Evolutionary conservation across 2,329 filamentous ascomycete genomes (phyloP), one percentile per base, ranked within the genome.

Genomic region (Sporothrix phasma): DNA sequence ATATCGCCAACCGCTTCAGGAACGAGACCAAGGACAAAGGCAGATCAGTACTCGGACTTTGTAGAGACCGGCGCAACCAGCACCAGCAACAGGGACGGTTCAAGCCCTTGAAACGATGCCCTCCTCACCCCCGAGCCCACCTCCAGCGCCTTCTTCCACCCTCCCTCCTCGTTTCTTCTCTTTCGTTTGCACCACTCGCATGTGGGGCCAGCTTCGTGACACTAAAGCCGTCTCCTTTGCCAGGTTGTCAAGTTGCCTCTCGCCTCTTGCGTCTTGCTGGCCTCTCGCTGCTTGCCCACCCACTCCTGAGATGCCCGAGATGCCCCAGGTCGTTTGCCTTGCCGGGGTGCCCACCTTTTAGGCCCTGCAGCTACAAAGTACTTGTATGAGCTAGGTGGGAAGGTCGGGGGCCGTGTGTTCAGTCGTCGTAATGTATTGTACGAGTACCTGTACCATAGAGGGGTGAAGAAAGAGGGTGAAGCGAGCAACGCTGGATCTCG

Each of bases 91-190:
- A 56, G 51, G 51, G 51, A 56, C 39, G 51, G 51, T n/a, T n/a
- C n/a, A n/a, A n/a, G n/a, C 31, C 51, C 24, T 56, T 31, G 51
- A 56, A 56, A 56, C 51, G n/a, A 56, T 56, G 51, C 31, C n/a
- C 29, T 7, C 31, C 31, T 26, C 45, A 3, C 26, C 17, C 47
- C 47, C 17, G 26, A 34, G 29, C 51, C 51, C 45, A 15, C 26
- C 45, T 39, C 51, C 31, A 56, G 24, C 31, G 51, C 37, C n/a
- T 24, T 37, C 51, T 54, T 54, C 19, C 31, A 31, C 31, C 31
- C 8, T 54, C 51, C 19, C n/a, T n/a, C n/a, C n/a, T n/a, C n/a
- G n/a, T n/a, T n/a, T n/a, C n/a, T n/a, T n/a, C n/a, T n/a, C n/a
- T 37, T 37, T 37, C 31, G 17, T 54, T 37, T 31, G 24, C 31